Conservation (phyloP, 2,329 filamentous ascomycete species). For the Catunica adiposa region DNA sequence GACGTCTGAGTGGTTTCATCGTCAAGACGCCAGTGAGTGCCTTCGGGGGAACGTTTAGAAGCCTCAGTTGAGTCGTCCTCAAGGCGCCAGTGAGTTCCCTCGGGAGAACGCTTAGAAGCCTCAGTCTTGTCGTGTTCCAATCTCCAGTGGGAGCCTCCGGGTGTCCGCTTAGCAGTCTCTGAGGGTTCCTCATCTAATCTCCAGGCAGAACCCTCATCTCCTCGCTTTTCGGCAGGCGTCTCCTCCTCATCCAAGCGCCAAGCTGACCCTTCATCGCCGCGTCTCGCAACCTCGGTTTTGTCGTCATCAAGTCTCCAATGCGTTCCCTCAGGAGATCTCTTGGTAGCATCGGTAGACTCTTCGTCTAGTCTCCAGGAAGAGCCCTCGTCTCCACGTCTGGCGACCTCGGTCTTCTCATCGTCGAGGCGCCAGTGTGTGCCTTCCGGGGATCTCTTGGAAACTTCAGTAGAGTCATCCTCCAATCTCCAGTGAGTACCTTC, state of each 20-base stretch:
- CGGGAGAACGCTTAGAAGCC: not conserved
- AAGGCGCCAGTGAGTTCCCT: not conserved
- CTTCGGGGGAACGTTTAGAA: not conserved
- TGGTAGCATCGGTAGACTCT: not conserved
- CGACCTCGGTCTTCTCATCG: not conserved
- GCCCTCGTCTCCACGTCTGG: not conserved
- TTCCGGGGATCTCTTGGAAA: constrained; percentile 2
- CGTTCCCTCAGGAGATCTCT: not conserved
- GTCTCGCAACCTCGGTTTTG: not conserved
- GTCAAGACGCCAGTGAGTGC: not conserved
- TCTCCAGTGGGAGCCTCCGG: not conserved
- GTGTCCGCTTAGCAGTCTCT: not conserved
- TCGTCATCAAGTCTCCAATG: not conserved
- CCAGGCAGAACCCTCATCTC: not conserved
- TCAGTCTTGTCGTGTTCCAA: not conserved
- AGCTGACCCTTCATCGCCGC: not conserved
- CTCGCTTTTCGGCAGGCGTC: not conserved
- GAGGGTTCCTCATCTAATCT: not conserved
- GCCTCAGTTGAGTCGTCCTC: not conserved
- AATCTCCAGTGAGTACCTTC: not conserved
- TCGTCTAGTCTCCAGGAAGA: not conserved
- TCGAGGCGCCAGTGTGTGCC: not conserved
- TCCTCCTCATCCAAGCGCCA: constrained; percentile 3
- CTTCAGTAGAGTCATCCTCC: not conserved
- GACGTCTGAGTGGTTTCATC: not conserved